A percentile compares a stretch with the other conserved stretches of the same genome.
phyloP scores from a whole-genome alignment of 257 asterid genomes.

The Plantago major region DNA sequence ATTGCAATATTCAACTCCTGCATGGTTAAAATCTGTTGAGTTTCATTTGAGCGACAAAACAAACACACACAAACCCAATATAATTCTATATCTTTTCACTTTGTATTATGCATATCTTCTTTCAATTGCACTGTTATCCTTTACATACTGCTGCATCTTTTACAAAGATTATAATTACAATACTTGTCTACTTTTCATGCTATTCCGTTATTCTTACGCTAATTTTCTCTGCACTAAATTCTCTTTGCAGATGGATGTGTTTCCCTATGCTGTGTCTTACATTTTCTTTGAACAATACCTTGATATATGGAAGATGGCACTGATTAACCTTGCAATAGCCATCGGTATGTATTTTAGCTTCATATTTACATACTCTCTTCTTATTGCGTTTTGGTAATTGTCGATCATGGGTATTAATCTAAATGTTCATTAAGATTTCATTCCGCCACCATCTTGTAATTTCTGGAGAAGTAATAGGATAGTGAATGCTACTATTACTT shows the following conservation, averaged over 20 bases:
- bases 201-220: slow-evolving; percentile 15
- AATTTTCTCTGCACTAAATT: slow-evolving; percentile 10
- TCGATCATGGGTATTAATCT: not conserved
- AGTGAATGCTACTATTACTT: not conserved
- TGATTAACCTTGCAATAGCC: slow-evolving; percentile 84
- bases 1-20: no score
- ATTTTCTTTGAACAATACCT: slow-evolving; percentile 96
- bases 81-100: no score
- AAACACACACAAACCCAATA: no score
- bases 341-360: slow-evolving; percentile 54
- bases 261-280: slow-evolving; percentile 90
- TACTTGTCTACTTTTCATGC: not conserved
- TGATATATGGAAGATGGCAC: slow-evolving; percentile 86
- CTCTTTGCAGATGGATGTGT: slow-evolving; percentile 73
- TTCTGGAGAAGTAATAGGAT: not conserved
- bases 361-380: not conserved
- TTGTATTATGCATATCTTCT: no score
- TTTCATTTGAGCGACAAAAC: no score
- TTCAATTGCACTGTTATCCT: no score
- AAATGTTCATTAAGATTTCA: not conserved
- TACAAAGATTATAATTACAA: no score
- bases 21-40: no score
- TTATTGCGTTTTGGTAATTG: not conserved
- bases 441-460: not conserved
- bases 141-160: no score